A percentile compares a stretch with the other conserved stretches of the same genome.
These are phyloP conservation scores for Colletotrichum sp. DNA, from an alignment of 2,329 filamentous ascomycete species.

Conservation along the genomic window DNA sequence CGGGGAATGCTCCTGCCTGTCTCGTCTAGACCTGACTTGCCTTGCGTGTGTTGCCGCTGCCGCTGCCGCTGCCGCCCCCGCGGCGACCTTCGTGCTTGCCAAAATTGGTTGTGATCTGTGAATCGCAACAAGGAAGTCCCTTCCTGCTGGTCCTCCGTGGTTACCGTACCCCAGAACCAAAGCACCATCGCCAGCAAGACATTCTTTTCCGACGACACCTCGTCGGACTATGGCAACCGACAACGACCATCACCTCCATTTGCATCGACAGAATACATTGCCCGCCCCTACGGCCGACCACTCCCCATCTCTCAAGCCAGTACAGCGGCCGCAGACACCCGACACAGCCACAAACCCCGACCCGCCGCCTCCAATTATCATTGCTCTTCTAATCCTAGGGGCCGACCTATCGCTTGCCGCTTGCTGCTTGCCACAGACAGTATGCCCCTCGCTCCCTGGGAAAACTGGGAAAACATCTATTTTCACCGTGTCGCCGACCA, in stretches of 20 bases:
- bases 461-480: not conserved
- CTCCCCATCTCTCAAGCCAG: not conserved
- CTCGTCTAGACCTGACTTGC: not conserved
- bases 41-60: not conserved
- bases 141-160: not conserved
- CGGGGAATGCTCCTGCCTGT: not conserved
- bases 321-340: not conserved
- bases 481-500: conserved; percentile 25
- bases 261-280: not conserved
- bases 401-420: not conserved
- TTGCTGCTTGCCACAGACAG: not conserved
- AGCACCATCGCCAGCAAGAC: not conserved
- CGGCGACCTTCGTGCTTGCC: not conserved
- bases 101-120: not conserved
- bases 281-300: not conserved
- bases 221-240: not conserved
- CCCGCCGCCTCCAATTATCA: not conserved
- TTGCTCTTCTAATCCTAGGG: not conserved
- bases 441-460: not conserved
- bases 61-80: not conserved
- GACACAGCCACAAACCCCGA: not conserved
- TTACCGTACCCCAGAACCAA: not conserved
- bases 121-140: not conserved
- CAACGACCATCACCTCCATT: not conserved
- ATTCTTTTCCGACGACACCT: not conserved